Evolutionary conservation across 805 yeast species (phyloP), one percentile per base, ranked within the genome.

Genomic region (Saturnispora halmiae): DNA sequence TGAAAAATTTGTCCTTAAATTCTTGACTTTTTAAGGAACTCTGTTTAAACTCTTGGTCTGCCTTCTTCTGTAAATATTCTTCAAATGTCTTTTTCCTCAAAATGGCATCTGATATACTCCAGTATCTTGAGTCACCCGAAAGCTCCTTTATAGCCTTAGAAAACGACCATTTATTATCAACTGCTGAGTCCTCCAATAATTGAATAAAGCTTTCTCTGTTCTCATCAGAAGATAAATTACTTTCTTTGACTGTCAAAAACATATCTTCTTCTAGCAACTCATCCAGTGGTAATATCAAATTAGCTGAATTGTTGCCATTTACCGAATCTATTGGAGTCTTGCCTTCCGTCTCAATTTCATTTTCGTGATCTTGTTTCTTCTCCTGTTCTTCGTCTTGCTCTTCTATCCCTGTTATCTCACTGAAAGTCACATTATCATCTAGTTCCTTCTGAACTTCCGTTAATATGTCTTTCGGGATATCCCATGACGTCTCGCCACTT

Each of bases 111-210:
- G 65, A 60, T 2, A 84, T 59, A 5, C 66, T 58, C 88, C 90
- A 82, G 52, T 83, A 87, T 13, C 77, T 63, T 2, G 79, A 73
- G 47, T 80, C 78, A 3, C 52, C 55, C 14, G 81, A 68, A 43
- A 81, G 72, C 14, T 61, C 59, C 18, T 73, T 69, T 60, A 86
- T 75, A 1, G 82, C 80, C 43, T 65, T 65, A 36, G 70, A 74
- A 58, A 85, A 85, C 0, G 92, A 70, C 88, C 90, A 82, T 0
- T 81, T 71, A 0, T 82, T 70, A 55, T 80, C 87, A 3, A 86
- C 84, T 6, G 67, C 60, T 29, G 70, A 59, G 1, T 70, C 74
- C 26, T 61, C 56, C 8, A 87, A 61, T 70, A 86, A 65, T 2
- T 63, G 55, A 14, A 66, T 50, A 53, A 80, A 86, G 32, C 70